phyloP scores from a whole-genome alignment of 768 basidiomycete genomes.

The Auricularia auricula-judae region DNA sequence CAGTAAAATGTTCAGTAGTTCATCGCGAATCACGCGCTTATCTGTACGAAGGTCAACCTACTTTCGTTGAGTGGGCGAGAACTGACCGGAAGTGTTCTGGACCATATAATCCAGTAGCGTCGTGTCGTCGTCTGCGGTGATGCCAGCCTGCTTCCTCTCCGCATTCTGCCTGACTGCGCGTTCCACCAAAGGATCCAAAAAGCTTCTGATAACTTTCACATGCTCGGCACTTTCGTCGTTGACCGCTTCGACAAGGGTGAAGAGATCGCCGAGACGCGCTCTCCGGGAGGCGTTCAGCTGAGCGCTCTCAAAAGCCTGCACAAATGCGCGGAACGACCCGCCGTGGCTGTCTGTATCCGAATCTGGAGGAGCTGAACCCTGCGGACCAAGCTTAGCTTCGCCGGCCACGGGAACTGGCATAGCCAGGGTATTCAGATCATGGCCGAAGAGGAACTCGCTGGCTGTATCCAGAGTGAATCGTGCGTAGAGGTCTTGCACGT shows the following conservation, averaged over 20 bases:
- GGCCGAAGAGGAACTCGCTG: conserved; percentile 63
- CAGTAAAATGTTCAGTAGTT: conserved; percentile 64
- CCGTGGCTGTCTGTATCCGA: conserved; percentile 28
- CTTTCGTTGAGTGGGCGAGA: neutral
- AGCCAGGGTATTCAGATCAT: conserved; percentile 50
- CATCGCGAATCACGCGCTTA: conserved; percentile 55
- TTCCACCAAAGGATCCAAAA: conserved; percentile 55
- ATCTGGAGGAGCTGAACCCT: conserved; percentile 35
- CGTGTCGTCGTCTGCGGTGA: conserved; percentile 35
- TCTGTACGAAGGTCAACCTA: conserved; percentile 29
- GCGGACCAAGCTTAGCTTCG: conserved; percentile 34
- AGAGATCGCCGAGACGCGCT: conserved; percentile 25
- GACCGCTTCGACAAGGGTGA: conserved; percentile 33
- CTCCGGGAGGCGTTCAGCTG: conserved; percentile 26
- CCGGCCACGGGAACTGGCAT: conserved; percentile 40
- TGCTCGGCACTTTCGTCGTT: conserved; percentile 28
- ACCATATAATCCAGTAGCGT: conserved; percentile 60
- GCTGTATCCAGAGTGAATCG: conserved; percentile 63
- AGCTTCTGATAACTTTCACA: conserved; percentile 24
- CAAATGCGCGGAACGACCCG: conserved; percentile 42
- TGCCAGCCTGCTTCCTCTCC: conserved; percentile 22
- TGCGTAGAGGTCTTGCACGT: conserved; percentile 56
- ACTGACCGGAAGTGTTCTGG: conserved; percentile 40
- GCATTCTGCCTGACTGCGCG: conserved; percentile 38
- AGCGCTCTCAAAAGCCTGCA: conserved; percentile 31